Conservation (phyloP, 2,329 filamentous ascomycete genomes). For the Clathrospora elynae region DNA sequence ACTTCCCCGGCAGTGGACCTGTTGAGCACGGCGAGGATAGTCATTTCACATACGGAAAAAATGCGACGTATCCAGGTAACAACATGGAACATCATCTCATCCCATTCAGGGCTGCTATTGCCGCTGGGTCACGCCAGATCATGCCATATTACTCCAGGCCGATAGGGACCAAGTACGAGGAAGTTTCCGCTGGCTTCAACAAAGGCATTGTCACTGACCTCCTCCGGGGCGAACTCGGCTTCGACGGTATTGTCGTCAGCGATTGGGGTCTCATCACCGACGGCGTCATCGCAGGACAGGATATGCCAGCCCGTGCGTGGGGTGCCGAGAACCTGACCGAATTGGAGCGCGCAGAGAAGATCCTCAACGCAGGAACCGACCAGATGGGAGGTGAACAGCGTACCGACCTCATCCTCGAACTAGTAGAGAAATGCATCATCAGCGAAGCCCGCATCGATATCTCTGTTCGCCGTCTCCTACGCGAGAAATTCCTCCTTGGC, state of each 20-base stretch:
- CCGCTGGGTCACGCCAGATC: slow-evolving; percentile 57
- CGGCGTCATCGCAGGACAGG: slow-evolving; percentile 49
- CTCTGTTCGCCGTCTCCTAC: slow-evolving; percentile 55
- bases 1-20: slow-evolving; percentile 60
- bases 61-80: slow-evolving; percentile 56
- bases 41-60: slow-evolving; percentile 60
- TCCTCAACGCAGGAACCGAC: slow-evolving; percentile 59
- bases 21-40: slow-evolving; percentile 58
- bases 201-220: slow-evolving; percentile 58
- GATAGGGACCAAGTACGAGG: slow-evolving; percentile 54
- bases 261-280: slow-evolving; percentile 62
- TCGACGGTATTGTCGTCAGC: slow-evolving; percentile 58
- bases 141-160: slow-evolving; percentile 60
- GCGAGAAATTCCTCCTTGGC: slow-evolving; percentile 59
- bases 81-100: slow-evolving; percentile 59
- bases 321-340: slow-evolving; percentile 55
- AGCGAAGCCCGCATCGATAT: slow-evolving; percentile 53
- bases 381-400: slow-evolving; percentile 59
- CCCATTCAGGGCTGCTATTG: slow-evolving; percentile 58
- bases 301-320: slow-evolving; percentile 58
- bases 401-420: slow-evolving; percentile 56
- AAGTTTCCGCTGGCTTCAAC: slow-evolving; percentile 59
- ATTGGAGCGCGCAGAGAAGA: slow-evolving; percentile 50
- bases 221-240: slow-evolving; percentile 55
- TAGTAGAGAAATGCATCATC: slow-evolving; percentile 51